Evolutionary conservation across 2,329 filamentous ascomycete genomes (phyloP), one percentile per base, ranked within the genome.

Genomic region (Aspergillus latus): DNA sequence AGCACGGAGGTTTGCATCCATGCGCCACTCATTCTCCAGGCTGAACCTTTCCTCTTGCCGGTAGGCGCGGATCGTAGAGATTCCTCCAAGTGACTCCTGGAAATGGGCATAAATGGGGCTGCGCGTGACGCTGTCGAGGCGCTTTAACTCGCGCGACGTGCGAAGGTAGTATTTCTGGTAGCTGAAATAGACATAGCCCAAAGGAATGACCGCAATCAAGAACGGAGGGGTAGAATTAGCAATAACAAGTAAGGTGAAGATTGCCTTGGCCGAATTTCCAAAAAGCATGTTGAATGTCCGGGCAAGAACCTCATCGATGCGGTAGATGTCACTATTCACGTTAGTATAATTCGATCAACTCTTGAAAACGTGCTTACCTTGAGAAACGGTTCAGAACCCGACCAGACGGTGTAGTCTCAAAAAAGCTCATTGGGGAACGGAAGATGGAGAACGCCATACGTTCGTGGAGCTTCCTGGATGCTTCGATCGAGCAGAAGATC

Each of bases 401-500:
- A n/a, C 94, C 94, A 60, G 92, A 88, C 2, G 94, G 94, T 1
- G 94, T 99, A 0, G 92, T 96, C 72, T 99, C 95, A 66, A 99
- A 99, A 77, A 99, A 99, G 66, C 87, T 94, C 94, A 99, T 99
- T 53, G 94, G 95, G 37, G 92, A 95, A 64, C 94, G 85, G 82
- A 99, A 99, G 66, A 97, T 97, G 15, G 94, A 92, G 67, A 89
- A 94, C 43, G 93, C 93, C 94, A 99, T 97, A 62, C 90, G 84
- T 76, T 97, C 94, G 72, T 99, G 94, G 55, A 99, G 82, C 77
- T 97, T 99, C 60, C 94, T 86, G 16, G 93, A 97, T 49, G 94
- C 94, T 84, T 99, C 94, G 61, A 99, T 99, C 4, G 94, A 97
- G 77, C 95, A 99, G 78, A 99, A 97, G 63, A 99, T 97, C 94